Conservation (phyloP, 139 green algal species). For the Chlorella ohadii region DNA sequence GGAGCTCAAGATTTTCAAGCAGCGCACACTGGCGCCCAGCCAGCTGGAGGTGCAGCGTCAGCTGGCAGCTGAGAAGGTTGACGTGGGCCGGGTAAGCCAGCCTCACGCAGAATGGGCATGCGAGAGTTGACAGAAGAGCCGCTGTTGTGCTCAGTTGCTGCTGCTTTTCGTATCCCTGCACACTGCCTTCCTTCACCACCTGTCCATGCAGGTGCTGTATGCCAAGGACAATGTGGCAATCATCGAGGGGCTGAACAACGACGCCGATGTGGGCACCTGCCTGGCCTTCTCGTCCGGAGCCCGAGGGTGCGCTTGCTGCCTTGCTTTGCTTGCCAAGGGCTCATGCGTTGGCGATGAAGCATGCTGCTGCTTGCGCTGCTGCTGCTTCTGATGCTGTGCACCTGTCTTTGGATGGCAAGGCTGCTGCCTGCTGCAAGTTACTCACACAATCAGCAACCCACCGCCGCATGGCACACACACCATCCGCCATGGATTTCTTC, state of each 20-base stretch:
- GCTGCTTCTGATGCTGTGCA: too few species aligned
- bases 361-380: too few species aligned
- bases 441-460: too few species aligned
- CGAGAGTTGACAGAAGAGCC: background rate
- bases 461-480: too few species aligned
- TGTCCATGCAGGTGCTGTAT: conserved; percentile 74
- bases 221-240: conserved; percentile 75
- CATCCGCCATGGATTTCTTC: background rate
- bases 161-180: background rate
- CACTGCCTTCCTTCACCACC: background rate
- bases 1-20: conserved; percentile 88
- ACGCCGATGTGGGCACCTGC: conserved; percentile 81
- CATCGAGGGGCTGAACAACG: conserved; percentile 85
- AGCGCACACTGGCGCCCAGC: conserved; percentile 75
- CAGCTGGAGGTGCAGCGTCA: conserved; percentile 85
- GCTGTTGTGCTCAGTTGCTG: background rate
- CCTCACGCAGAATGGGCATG: too few species aligned
- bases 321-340: too few species aligned
- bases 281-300: conserved; percentile 83
- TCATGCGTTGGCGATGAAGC: too few species aligned
- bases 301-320: conserved; percentile 55
- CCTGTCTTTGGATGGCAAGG: too few species aligned
- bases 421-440: too few species aligned
- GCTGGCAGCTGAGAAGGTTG: conserved; percentile 71
- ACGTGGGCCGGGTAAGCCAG: conserved; percentile 74